These are phyloP conservation scores for Saccharomycopsis guyanensis DNA, from an alignment of 805 yeast genomes.

Conservation along the genomic window DNA sequence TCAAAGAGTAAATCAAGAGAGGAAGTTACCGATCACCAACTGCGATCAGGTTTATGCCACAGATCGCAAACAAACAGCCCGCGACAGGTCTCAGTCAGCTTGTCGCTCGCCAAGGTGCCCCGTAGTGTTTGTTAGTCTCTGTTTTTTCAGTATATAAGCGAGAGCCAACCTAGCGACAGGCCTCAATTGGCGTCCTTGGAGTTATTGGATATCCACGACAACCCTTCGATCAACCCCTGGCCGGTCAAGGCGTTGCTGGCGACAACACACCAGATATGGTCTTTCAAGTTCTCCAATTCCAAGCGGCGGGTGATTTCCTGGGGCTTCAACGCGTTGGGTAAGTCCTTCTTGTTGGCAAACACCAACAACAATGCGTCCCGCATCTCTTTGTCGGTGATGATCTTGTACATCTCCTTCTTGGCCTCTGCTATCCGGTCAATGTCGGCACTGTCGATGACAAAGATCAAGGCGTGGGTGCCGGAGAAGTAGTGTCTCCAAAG, in stretches of 20 bases:
- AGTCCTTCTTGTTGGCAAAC: slow-evolving; percentile 84
- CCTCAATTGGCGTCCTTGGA: slow-evolving; percentile 26
- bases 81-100: too few species aligned
- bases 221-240: slow-evolving; percentile 80
- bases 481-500: slow-evolving; percentile 94
- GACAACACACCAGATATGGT: slow-evolving; percentile 83
- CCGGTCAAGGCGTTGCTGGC: slow-evolving; percentile 89
- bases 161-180: too few species aligned
- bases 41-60: too few species aligned
- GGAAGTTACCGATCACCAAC: too few species aligned
- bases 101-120: too few species aligned
- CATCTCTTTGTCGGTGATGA: slow-evolving; percentile 78
- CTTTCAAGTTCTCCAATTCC: slow-evolving; percentile 50
- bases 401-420: slow-evolving; percentile 66
- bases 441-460: slow-evolving; percentile 83
- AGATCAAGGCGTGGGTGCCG: slow-evolving; percentile 85
- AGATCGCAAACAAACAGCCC: too few species aligned
- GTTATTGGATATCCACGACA: slow-evolving; percentile 77
- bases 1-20: too few species aligned
- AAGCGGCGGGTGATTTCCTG: slow-evolving; percentile 71
- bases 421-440: slow-evolving; percentile 65
- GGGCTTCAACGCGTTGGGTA: slow-evolving; percentile 64
- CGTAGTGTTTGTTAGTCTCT: too few species aligned
- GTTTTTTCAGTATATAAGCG: too few species aligned
- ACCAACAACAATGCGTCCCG: slow-evolving; percentile 71